Base-by-base conservation (phyloP, 2,329 filamentous ascomycete species). In the Fusarium brachygibbosum region DNA sequence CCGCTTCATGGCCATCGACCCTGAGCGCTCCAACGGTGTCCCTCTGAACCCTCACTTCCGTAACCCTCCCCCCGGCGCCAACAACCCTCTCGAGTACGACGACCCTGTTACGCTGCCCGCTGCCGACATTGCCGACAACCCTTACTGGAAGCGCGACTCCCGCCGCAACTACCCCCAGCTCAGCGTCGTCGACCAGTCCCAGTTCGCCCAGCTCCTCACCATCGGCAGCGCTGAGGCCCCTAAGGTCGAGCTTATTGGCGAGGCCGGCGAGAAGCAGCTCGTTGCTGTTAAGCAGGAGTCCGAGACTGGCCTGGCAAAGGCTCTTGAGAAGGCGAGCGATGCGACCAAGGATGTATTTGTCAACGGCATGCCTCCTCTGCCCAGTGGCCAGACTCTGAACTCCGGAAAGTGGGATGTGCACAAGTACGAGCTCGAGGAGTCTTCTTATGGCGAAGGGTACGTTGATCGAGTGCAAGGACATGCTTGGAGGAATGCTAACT, bases 11-110 rank as follows among this genome's bases (percentile, higher is more conserved):
- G 89, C 93, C 72, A 84, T 99, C 76, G 95, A 97, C 80, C 88
- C 94, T 35, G 89, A 93, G 77, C 94, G 96, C 71, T 98, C 94
- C 72, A 94, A 91, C 76, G 96, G 96, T 80, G 85, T 99, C 21
- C 96, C 96, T 46, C 84, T 99, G 76, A 98, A 98, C 87, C 90
- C 94, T 40, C 91, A 94, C 84, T 98, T 88, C 87, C 94, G 96
- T 75, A 91, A 93, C 82, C 96, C 96, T 63, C 82, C 94, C 1
- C 80, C 80, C 40, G 81, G 84, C 74, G 50, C 78, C 76, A 70
- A 83, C 79, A 74, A 82, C 71, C 34, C 77, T 70, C 55, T 76
- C 69, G 55, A 70, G 65, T 77, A 80, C 76, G 63, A 78, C 65
- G 81, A 82, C 73, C 80, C 81, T 63, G 80, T 82, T 50, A 50